Conservation (phyloP, 2,329 filamentous ascomycete genomes). For the Paecilomyces formosus region DNA sequence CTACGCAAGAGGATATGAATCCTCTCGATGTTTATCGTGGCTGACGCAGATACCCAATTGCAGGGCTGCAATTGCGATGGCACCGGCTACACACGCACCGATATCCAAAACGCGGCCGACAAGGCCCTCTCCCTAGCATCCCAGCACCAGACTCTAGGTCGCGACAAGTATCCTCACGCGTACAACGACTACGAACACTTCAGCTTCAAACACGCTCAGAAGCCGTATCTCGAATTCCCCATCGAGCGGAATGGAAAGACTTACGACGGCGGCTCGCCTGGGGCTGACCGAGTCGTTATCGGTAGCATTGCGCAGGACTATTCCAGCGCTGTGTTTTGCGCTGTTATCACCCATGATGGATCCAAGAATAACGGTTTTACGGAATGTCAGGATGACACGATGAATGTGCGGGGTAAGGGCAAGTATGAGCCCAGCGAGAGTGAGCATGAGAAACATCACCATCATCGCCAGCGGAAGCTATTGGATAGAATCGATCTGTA, state of each 20-base stretch:
- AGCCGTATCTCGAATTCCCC: conserved; percentile 25
- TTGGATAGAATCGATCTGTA: neutral
- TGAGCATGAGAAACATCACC: neutral
- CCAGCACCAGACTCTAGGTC: conserved; percentile 13
- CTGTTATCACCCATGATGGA: conserved; percentile 22
- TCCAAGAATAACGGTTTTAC: conserved; percentile 20
- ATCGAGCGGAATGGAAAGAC: conserved; percentile 13
- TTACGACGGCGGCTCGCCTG: conserved; percentile 17
- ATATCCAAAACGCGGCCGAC: conserved; percentile 16
- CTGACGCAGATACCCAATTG: neutral
- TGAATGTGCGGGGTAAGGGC: neutral
- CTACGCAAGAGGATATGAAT: neutral
- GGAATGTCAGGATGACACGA: conserved; percentile 17
- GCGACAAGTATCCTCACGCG: conserved; percentile 22
- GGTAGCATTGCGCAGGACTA: conserved; percentile 20
- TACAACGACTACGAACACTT: conserved; percentile 29
- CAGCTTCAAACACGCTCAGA: conserved; percentile 18
- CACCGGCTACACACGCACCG: conserved; percentile 11
- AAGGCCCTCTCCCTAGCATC: conserved; percentile 17
- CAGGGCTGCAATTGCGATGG: neutral
- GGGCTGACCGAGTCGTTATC: conserved; percentile 25
- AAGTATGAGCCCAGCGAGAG: neutral
- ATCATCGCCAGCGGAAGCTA: neutral
- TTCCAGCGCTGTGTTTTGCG: conserved; percentile 19
- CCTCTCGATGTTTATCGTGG: neutral